phyloP scores from a whole-genome alignment of 257 asterid species.

The Solanum sitiens region DNA sequence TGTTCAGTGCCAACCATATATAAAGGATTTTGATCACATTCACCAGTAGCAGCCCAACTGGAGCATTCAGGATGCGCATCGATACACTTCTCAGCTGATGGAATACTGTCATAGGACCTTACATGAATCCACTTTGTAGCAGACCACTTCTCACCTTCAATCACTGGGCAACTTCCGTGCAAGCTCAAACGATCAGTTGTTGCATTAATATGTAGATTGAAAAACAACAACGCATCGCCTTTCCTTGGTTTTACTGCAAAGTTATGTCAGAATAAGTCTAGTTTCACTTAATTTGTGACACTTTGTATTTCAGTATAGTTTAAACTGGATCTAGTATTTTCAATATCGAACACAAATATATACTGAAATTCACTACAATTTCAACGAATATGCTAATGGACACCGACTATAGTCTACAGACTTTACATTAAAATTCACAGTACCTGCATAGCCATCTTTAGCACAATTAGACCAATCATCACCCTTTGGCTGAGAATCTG shows the following conservation, averaged over 20 bases:
- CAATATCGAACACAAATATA: neutral
- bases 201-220: conserved; percentile 78
- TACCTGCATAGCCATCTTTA: conserved; percentile 77
- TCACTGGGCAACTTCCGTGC: conserved; percentile 91
- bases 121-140: conserved; percentile 94
- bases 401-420: neutral
- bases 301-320: neutral
- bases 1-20: conserved; percentile 47
- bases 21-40: conserved; percentile 45
- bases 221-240: conserved; percentile 76
- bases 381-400: neutral
- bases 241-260: conserved; percentile 66
- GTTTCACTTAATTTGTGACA: neutral
- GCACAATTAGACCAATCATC: conserved; percentile 85
- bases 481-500: conserved; percentile 45
- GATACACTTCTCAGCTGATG: conserved; percentile 15
- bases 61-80: conserved; percentile 43
- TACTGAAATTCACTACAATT: neutral
- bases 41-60: conserved; percentile 58
- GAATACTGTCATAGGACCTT: conserved; percentile 31
- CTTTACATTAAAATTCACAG: neutral
- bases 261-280: neutral
- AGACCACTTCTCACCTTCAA: conserved; percentile 89
- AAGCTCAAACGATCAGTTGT: conserved; percentile 60
- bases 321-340: neutral